A percentile compares a stretch with the other conserved stretches of the same genome.
Evolutionary conservation across 345 rosid genomes (phyloP).

Genomic region (Eucalyptus paniculata): DNA sequence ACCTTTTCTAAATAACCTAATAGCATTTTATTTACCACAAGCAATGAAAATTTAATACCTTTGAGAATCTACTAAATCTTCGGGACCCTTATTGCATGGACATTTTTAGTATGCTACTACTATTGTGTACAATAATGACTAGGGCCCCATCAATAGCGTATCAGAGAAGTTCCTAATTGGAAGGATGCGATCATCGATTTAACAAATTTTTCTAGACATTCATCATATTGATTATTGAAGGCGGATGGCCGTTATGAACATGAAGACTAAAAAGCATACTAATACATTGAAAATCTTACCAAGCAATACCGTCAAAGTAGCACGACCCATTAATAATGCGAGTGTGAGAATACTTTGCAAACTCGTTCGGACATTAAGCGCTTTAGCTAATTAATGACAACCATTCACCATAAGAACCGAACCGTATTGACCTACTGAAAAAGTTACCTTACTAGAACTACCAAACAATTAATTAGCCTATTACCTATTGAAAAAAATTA

Average conservation of each 20-base stretch:
- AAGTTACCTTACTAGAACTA: not conserved
- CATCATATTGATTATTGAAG: not conserved
- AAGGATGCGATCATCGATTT: not conserved
- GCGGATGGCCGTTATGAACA: not conserved
- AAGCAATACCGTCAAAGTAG: not conserved
- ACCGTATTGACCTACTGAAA: not conserved
- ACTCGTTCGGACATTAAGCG: not conserved
- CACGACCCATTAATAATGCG: no score
- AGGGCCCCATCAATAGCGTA: not conserved
- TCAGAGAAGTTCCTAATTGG: not conserved
- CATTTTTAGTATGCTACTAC: not conserved
- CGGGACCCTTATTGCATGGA: not conserved
- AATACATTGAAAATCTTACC: not conserved
- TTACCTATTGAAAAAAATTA: no score
- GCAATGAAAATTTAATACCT: not conserved
- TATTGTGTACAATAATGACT: not conserved
- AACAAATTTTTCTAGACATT: not conserved
- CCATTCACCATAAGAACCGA: not conserved
- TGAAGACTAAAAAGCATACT: not conserved
- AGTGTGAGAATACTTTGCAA: not conserved
- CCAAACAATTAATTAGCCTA: no score
- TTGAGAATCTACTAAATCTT: not conserved
- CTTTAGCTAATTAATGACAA: not conserved
- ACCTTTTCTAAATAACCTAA: not conserved
- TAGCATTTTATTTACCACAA: not conserved